These are phyloP conservation scores for Nemania sp. DNA, from an alignment of 2,329 filamentous ascomycete genomes.

Conservation along the genomic window DNA sequence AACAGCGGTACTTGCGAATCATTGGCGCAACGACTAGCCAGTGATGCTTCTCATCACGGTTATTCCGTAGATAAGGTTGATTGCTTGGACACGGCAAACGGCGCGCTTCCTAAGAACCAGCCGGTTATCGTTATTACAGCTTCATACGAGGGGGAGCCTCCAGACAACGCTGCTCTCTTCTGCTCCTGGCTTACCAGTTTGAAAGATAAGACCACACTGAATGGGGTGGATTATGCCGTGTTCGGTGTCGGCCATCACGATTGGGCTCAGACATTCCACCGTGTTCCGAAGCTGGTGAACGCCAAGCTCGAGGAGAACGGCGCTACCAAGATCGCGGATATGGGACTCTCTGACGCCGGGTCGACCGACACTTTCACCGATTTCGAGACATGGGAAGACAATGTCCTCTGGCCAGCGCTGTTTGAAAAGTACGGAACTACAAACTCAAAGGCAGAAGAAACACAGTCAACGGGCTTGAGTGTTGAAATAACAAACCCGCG, in stretches of 20 bases:
- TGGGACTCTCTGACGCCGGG: constrained; percentile 56
- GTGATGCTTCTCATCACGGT: constrained; percentile 61
- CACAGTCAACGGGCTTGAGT: constrained; percentile 39
- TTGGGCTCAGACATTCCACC: constrained; percentile 57
- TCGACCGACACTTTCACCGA: constrained; percentile 58
- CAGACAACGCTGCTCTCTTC: constrained; percentile 72
- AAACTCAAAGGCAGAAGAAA: constrained; percentile 20
- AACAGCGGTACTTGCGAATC: constrained; percentile 76
- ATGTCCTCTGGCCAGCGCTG: constrained; percentile 55
- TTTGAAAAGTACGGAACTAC: constrained; percentile 39
- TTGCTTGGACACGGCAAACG: constrained; percentile 63
- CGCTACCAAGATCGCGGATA: constrained; percentile 49
- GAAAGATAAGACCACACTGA: constrained; percentile 51
- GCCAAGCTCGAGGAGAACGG: constrained; percentile 50
- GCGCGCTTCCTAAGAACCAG: constrained; percentile 60
- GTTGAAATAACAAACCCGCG: constrained; percentile 58
- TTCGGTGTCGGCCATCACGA: constrained; percentile 67
- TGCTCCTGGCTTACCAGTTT: constrained; percentile 65
- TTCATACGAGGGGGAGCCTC: constrained; percentile 74
- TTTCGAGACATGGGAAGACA: constrained; percentile 63
- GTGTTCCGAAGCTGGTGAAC: constrained; percentile 58
- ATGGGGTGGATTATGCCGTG: constrained; percentile 65
- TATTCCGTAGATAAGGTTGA: constrained; percentile 58
- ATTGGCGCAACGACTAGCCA: constrained; percentile 65
- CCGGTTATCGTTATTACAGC: constrained; percentile 70